These are phyloP conservation scores for Lipomyces sp. DNA, from an alignment of 805 yeast species.

Conservation along the genomic window DNA sequence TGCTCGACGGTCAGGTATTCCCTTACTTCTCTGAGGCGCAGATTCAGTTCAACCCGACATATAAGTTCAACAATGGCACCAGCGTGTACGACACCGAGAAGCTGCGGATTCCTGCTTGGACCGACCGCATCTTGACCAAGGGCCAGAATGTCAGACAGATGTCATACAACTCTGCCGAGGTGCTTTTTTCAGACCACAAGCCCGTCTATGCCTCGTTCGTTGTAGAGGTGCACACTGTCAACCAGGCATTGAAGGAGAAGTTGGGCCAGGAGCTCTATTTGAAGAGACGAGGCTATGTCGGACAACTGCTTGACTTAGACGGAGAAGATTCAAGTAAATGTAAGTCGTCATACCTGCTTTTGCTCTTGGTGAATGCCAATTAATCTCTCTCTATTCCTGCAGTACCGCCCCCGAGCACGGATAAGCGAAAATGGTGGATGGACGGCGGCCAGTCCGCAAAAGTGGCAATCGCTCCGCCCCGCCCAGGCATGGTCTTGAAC, in stretches of 20 bases:
- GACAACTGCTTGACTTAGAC: constrained; percentile 35
- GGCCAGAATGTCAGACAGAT: constrained; percentile 59
- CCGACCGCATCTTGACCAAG: constrained; percentile 75
- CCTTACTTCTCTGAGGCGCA: constrained; percentile 72
- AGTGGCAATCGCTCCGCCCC: constrained; percentile 50
- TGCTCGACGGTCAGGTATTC: constrained; percentile 68
- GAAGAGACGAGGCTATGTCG: constrained; percentile 47
- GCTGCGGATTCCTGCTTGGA: constrained; percentile 93
- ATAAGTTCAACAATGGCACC: constrained; percentile 86
- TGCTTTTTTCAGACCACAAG: constrained; percentile 79
- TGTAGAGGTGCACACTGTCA: constrained; percentile 63
- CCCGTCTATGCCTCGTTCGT: constrained; percentile 84
- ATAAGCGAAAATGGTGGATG: constrained; percentile 86
- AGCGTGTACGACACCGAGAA: constrained; percentile 82
- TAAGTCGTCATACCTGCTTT: constrained; percentile 25
- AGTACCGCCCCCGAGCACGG: constrained; percentile 88
- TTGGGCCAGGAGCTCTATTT: constrained; percentile 60
- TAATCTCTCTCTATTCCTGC: constrained; percentile 32
- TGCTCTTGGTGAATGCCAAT: background rate
- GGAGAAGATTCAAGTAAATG: constrained; percentile 4
- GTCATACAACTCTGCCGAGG: constrained; percentile 60
- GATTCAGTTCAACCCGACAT: constrained; percentile 81
- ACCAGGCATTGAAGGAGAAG: constrained; percentile 56
- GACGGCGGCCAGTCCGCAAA: constrained; percentile 73
- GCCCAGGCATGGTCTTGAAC: constrained; percentile 53